Evolutionary conservation across 176 grass and related monocot species (phyloP), one percentile per base, ranked within the genome.

Genomic region (Stipa capillata): DNA sequence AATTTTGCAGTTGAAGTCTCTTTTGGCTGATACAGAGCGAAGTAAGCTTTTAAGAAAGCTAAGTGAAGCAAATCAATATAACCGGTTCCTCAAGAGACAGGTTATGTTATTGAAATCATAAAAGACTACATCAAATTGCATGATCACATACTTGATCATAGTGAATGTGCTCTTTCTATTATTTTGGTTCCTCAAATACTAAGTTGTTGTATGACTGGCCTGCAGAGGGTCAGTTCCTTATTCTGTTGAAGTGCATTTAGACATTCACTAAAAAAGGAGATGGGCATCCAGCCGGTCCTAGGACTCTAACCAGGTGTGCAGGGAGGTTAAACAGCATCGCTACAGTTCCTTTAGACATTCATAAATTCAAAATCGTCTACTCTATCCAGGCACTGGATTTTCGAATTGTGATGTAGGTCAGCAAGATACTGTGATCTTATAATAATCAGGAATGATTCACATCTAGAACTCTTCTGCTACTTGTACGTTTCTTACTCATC

Each of bases 11-110:
- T 67, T 98, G 83, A 94, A 94, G 82, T 77, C 92, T 76, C 83
- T 98, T 82, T 51, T 94, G 65, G 85, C 90, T 71, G 96, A 98
- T 78, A 82, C 90, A 37, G 87, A 92, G 85, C 85, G 96, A 78
- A 81, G 29, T 41, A 91, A 89, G 54, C 73, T 98, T 75, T 77
- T 87, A 54, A 90, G 71, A 72, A 98, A 94, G 89, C 92, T 98
- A 45, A 98, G 96, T 39, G 96, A 93, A 94, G 96, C 96, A 76
- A 98, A 98, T 90, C 92, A 92, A 77, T 90, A 89, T 52, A 98
- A 89, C 64, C 75, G 96, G 21, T 98, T 90, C n/a, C 83, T 98
- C 73, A 94, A 94, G 79, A 89, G 96, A 89, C 89, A 93, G 96
- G 92, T 98, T 76, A 13, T 73, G 17, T 65, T 79, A 41, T 43